Base-by-base conservation (phyloP, 2,329 filamentous ascomycete species). In the Apiospora hydei region DNA sequence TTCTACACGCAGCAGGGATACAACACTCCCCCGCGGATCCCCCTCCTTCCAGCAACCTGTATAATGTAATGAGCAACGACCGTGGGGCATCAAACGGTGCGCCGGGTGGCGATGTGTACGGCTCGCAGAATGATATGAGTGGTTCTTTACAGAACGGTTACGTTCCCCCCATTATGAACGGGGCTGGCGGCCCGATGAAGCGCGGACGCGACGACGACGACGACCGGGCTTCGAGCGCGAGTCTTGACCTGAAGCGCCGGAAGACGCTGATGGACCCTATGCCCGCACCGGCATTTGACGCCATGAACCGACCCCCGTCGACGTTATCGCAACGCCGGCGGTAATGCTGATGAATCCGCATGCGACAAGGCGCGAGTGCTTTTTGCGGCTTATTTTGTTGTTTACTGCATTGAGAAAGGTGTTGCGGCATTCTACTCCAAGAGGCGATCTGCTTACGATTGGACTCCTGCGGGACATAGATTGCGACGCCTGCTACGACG, bases 31-130 rank as follows among this genome's bases (percentile, higher is more conserved):
- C 94, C 95, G 30, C 91, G 94, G 57, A 86, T 89, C 72, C 84
- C 85, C 87, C 91, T 73, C 88, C 92, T 4, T 91, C 93, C 0
- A 95, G 94, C 85, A 97, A 91, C 80, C 85, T 98, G 69, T 97
- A 97, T 87, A 97, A 91, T 82, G 92, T 97, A 74, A 95, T 97
- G 85, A 95, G 92, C 81, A 94, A 94, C 80, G 93, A 94, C 73
- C 89, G 94, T 38, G 89, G 86, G 43, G 82, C 90, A 14, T 85
- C 88, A 24, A 94, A 94, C 76, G 92, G 92, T n/a, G 88, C 86
- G 43, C 83, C 89, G 16, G 84, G 88, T 26, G 88, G 88, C 69
- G 94, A 97, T 76, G 89, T 91, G 8, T 97, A 97, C 80, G 88
- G 89, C 46, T 87, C 90, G 21, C 87, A 93, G 34, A 84, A 88